A percentile compares a stretch with the other conserved stretches of the same genome.
These are phyloP conservation scores for Melampsora larici-populina DNA, from an alignment of 1,284 basidiomycete genomes.

Conservation along the genomic window DNA sequence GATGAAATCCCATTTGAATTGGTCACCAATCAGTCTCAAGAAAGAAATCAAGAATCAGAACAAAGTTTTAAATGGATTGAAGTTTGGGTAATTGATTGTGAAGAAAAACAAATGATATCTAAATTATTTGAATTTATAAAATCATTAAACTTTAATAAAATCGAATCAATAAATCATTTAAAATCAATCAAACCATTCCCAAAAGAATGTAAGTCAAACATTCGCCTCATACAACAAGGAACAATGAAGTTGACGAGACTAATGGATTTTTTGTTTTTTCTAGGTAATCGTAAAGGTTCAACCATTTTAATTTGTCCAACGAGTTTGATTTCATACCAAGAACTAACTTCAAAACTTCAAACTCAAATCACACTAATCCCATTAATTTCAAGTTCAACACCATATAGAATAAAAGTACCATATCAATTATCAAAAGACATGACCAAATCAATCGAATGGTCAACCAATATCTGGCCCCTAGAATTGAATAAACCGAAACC, in stretches of 20 bases:
- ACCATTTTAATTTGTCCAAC: slow-evolving; percentile 10
- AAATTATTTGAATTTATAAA: slow-evolving; percentile 22
- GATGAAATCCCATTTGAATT: slow-evolving; percentile 30
- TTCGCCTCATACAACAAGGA: background rate
- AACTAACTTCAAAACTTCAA: background rate
- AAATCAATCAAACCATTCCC: slow-evolving; percentile 18
- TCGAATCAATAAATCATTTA: background rate
- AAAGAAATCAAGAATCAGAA: background rate
- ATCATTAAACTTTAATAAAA: background rate
- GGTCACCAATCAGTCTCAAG: slow-evolving; percentile 11
- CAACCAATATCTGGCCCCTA: background rate
- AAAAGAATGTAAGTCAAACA: background rate
- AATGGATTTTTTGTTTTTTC: background rate
- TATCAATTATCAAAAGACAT: background rate
- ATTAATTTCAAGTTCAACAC: slow-evolving; percentile 12
- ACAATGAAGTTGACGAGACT: background rate
- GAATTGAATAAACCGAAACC: background rate
- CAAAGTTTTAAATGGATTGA: background rate
- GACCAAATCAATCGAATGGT: background rate
- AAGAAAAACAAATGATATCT: slow-evolving; percentile 6
- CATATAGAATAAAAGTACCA: slow-evolving; percentile 32
- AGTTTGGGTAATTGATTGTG: slow-evolving; percentile 32
- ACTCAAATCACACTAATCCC: background rate
- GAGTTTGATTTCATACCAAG: slow-evolving; percentile 5
- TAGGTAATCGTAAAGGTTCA: background rate